Conservation (phyloP, 257 asterid species). For the Ehretia macrophylla region DNA sequence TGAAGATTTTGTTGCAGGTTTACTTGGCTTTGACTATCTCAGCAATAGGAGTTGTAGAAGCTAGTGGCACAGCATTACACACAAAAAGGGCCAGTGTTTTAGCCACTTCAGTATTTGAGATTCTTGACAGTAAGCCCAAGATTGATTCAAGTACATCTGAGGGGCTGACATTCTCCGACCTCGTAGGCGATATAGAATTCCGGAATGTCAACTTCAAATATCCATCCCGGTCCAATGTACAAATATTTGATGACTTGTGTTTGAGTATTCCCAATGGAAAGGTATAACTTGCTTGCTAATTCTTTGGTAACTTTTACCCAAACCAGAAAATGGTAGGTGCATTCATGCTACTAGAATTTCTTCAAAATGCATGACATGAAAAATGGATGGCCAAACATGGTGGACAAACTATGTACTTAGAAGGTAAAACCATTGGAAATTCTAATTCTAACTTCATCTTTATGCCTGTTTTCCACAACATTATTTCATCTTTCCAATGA, state of each 20-base stretch:
- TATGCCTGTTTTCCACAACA: no score
- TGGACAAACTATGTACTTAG: no score
- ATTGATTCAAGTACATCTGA: conserved; percentile 14
- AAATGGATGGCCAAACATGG: no score
- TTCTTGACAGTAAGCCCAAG: conserved; percentile 25
- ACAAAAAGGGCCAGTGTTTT: conserved; percentile 15
- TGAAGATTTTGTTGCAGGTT: conserved; percentile 14
- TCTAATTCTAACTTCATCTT: no score
- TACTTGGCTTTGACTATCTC: conserved; percentile 25
- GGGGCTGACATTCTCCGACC: conserved; percentile 4
- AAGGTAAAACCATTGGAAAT: no score
- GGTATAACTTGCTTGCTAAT: conserved; percentile 10
- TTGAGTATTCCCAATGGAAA: conserved; percentile 21
- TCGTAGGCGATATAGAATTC: conserved; percentile 24
- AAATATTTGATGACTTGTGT: conserved; percentile 21
- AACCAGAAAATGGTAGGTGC: background rate
- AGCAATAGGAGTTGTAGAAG: conserved; percentile 26
- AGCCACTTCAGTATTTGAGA: conserved; percentile 14
- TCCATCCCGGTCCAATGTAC: conserved; percentile 24
- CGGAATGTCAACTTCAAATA: conserved; percentile 16
- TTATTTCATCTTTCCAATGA: no score
- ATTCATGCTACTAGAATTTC: background rate
- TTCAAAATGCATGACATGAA: no score
- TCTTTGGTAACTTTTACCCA: background rate
- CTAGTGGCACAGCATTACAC: conserved; percentile 15